phyloP scores from a whole-genome alignment of 805 yeast genomes.

The Wickerhamiella domercqiae region DNA sequence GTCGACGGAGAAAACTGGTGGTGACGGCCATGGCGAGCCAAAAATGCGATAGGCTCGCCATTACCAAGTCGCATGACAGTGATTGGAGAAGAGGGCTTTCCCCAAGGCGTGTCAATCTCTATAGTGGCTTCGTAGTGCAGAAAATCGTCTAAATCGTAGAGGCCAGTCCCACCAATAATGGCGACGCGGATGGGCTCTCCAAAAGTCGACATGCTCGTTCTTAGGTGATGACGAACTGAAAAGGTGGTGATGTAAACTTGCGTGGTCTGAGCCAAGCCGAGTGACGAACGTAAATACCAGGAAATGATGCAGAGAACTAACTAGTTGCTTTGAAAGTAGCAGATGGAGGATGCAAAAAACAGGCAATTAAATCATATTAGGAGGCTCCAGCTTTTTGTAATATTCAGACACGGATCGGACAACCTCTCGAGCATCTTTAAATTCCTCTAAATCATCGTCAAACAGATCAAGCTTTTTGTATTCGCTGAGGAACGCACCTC shows the following conservation, averaged over 20 bases:
- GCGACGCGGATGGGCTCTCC: conserved; percentile 54
- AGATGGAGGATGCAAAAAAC: no score
- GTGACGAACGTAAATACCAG: no score
- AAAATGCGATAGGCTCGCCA: conserved; percentile 81
- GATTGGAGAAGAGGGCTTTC: conserved; percentile 84
- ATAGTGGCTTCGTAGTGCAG: conserved; percentile 74
- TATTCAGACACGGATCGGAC: conserved; percentile 64
- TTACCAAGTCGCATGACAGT: conserved; percentile 64
- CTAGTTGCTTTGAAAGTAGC: no score
- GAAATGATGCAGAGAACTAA: no score
- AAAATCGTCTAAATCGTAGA: conserved; percentile 60
- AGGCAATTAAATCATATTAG: background rate
- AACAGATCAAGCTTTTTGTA: conserved; percentile 38
- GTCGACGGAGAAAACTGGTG: conserved; percentile 84
- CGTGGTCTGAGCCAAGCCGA: no score
- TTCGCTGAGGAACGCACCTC: conserved; percentile 72
- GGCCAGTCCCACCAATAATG: conserved; percentile 96
- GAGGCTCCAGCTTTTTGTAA: conserved; percentile 33
- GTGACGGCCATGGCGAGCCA: conserved; percentile 86
- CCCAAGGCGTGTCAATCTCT: conserved; percentile 90
- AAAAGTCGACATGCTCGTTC: conserved; percentile 2
- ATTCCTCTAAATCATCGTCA: conserved; percentile 39
- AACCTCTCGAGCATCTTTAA: conserved; percentile 62
- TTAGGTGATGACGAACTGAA: no score
- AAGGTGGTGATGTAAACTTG: no score